Evolutionary conservation across 83 land plant species (phyloP).

Genomic region (Isoetes engelmannii): DNA sequence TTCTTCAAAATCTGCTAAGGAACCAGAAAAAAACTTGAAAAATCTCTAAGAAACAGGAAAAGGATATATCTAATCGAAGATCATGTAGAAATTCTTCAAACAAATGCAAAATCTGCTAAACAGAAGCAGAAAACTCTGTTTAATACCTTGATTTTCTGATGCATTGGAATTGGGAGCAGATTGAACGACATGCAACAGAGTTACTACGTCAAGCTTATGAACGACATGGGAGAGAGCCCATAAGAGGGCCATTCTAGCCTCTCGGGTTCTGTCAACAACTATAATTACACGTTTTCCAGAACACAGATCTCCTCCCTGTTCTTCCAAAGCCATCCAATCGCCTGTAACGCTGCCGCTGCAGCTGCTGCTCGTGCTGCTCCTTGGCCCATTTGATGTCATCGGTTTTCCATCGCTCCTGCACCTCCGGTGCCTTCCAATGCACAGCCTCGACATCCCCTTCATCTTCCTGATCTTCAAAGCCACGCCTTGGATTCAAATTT

Average conservation of each 20-base stretch:
- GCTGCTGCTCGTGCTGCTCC: neutral
- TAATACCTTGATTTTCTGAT: neutral
- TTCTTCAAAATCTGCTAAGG: too few species aligned
- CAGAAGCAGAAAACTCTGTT: neutral
- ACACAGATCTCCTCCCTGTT: neutral
- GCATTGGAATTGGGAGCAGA: neutral
- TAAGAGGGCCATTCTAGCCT: slow-evolving; percentile 60
- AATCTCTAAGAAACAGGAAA: neutral
- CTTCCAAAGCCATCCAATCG: neutral
- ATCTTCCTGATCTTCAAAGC: neutral
- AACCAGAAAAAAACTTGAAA: too few species aligned
- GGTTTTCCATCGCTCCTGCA: neutral
- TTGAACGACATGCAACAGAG: slow-evolving; percentile 44
- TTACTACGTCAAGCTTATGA: slow-evolving; percentile 53
- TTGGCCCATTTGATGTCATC: neutral
- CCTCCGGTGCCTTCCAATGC: neutral
- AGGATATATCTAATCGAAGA: neutral
- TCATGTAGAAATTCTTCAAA: too few species aligned
- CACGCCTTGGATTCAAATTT: neutral
- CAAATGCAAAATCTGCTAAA: neutral
- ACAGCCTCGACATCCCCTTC: neutral
- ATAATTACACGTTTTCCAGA: slow-evolving; percentile 62
- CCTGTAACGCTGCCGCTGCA: neutral
- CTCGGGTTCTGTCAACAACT: slow-evolving; percentile 41
- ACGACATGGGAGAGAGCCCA: slow-evolving; percentile 72